Evolutionary conservation across 2,329 filamentous ascomycete species (phyloP).

Genomic region (Xylariaceae sp.): DNA sequence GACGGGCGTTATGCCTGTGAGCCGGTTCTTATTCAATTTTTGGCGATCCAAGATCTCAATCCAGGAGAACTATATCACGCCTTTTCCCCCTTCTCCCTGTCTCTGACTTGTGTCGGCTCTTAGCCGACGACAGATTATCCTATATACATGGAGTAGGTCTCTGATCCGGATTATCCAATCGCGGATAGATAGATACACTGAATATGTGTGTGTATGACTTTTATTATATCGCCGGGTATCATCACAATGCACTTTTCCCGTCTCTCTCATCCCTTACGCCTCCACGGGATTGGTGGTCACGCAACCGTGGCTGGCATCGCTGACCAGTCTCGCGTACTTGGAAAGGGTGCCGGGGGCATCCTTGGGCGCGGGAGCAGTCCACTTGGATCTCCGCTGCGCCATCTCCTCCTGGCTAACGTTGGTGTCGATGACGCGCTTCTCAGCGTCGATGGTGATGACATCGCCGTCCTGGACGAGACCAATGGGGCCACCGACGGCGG

Average conservation of each 20-base stretch:
- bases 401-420: constrained; percentile 63
- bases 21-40: too few relatives aligned
- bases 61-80: too few relatives aligned
- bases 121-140: background rate
- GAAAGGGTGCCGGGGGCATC: constrained; percentile 61
- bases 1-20: too few relatives aligned
- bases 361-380: constrained; percentile 56
- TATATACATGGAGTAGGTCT: constrained; percentile 12
- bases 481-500: constrained; percentile 79
- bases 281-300: constrained; percentile 39
- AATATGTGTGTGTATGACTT: background rate
- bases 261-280: background rate
- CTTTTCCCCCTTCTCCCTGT: background rate
- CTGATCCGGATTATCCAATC: background rate
- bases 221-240: constrained; percentile 2
- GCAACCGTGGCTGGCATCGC: constrained; percentile 54
- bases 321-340: constrained; percentile 62
- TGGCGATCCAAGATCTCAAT: too few relatives aligned
- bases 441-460: constrained; percentile 74
- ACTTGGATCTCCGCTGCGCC: constrained; percentile 49
- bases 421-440: constrained; percentile 63
- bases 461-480: constrained; percentile 78
- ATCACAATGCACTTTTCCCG: constrained; percentile 1
- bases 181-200: background rate
- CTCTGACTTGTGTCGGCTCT: background rate